phyloP scores from a whole-genome alignment of 2,329 filamentous ascomycete genomes.

The Trichoderma polysporum region DNA sequence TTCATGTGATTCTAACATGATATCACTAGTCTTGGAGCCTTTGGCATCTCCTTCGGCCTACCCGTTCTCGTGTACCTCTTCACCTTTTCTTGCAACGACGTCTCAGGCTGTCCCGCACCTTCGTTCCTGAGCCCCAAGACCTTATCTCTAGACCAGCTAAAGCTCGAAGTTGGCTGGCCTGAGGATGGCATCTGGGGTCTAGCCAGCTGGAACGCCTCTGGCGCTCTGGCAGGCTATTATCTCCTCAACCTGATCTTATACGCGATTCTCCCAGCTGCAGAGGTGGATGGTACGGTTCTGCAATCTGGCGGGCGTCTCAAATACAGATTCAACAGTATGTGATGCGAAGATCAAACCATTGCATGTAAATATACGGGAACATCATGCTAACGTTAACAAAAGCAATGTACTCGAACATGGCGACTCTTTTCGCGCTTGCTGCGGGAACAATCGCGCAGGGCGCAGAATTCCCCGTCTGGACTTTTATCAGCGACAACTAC shows the following conservation, averaged over 20 bases:
- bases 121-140: conserved; percentile 72
- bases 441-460: conserved; percentile 76
- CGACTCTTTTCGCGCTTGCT: conserved; percentile 68
- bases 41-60: conserved; percentile 75
- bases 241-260: conserved; percentile 72
- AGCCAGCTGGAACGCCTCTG: conserved; percentile 65
- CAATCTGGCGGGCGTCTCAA: conserved; percentile 70
- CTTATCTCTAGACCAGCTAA: conserved; percentile 69
- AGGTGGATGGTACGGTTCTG: conserved; percentile 69
- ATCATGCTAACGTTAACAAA: conserved; percentile 19
- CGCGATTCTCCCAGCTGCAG: conserved; percentile 70
- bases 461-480: conserved; percentile 83
- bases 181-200: conserved; percentile 67
- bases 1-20: background rate
- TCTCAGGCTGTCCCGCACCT: conserved; percentile 85
- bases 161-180: conserved; percentile 80
- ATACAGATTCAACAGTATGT: conserved; percentile 76
- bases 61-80: conserved; percentile 77
- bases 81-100: conserved; percentile 86
- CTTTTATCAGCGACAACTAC: conserved; percentile 89
- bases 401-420: conserved; percentile 75
- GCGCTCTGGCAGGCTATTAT: conserved; percentile 77
- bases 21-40: conserved; percentile 65
- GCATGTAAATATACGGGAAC: background rate
- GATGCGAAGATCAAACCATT: background rate